Conservation (phyloP, 2,329 filamentous ascomycete species). For the Zasmidium citrigriseum region DNA sequence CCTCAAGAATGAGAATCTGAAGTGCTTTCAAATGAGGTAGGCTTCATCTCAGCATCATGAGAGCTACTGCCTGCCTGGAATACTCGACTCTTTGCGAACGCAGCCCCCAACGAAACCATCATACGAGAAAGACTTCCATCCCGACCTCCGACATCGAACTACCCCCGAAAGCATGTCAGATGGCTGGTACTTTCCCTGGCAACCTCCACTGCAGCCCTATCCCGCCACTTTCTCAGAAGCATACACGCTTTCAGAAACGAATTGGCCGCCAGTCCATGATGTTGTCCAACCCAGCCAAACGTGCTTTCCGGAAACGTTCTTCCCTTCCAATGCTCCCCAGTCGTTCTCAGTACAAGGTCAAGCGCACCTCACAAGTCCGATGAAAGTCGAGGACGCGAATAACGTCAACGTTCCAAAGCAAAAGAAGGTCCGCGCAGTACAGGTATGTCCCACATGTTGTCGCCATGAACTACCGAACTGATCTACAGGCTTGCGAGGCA, state of each 20-base stretch:
- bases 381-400: no score
- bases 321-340: no score
- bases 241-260: not conserved
- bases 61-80: no score
- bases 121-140: not conserved
- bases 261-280: not conserved
- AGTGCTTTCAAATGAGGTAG: no score
- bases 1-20: no score
- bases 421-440: constrained; percentile 16
- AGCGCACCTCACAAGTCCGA: no score
- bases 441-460: constrained; percentile 9
- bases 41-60: no score
- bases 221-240: not conserved
- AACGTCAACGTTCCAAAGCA: no score
- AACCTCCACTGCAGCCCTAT: not conserved
- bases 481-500: constrained; percentile 85
- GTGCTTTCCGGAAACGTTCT: no score
- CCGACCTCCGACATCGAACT: not conserved
- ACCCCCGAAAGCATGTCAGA: not conserved
- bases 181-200: not conserved
- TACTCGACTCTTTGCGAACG: no score
- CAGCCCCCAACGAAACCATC: not conserved
- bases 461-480: not conserved
- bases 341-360: no score
- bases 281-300: no score